Evolutionary conservation across 177 flowering plant genomes (phyloP).

Genomic region (Vitis hybrid): DNA sequence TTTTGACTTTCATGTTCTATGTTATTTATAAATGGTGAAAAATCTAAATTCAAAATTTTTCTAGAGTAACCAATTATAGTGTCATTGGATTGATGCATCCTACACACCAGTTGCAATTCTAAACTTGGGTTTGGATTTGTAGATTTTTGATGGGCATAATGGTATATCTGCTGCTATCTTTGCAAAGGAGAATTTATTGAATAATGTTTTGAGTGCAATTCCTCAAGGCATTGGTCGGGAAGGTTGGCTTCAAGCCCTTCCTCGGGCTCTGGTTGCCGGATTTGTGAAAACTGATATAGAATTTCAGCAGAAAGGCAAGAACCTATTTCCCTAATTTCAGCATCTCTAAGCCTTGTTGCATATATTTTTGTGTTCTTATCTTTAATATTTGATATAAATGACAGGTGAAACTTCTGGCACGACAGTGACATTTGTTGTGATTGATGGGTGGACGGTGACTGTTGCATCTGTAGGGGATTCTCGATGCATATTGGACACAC

Average conservation of each 20-base stretch:
- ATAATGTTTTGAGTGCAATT: conserved; percentile 85
- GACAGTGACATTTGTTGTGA: conserved; percentile 84
- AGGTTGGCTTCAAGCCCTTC: conserved; percentile 96
- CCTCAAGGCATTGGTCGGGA: conserved; percentile 75
- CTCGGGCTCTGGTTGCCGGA: conserved; percentile 89
- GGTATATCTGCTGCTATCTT: conserved; percentile 94
- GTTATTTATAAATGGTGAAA: no score
- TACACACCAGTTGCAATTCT: conserved; percentile 2
- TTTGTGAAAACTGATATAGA: conserved; percentile 98
- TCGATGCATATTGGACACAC: conserved; percentile 83
- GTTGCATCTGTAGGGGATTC: conserved; percentile 98
- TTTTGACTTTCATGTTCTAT: neutral
- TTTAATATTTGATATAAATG: neutral
- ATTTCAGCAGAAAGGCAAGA: conserved; percentile 84
- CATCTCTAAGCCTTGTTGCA: neutral
- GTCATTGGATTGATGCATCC: neutral
- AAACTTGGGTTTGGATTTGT: conserved; percentile 21
- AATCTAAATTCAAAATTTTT: no score
- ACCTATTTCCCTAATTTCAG: neutral
- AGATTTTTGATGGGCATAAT: conserved; percentile 99
- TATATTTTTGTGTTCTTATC: conserved; percentile 9
- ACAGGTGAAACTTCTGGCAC: conserved; percentile 92
- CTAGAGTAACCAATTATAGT: neutral
- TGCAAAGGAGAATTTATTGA: conserved; percentile 77
- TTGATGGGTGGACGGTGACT: conserved; percentile 88